Evolutionary conservation across 2,329 filamentous ascomycete species (phyloP), one percentile per base, ranked within the genome.

Genomic region (Immersiporthe knoxdaviesiana): DNA sequence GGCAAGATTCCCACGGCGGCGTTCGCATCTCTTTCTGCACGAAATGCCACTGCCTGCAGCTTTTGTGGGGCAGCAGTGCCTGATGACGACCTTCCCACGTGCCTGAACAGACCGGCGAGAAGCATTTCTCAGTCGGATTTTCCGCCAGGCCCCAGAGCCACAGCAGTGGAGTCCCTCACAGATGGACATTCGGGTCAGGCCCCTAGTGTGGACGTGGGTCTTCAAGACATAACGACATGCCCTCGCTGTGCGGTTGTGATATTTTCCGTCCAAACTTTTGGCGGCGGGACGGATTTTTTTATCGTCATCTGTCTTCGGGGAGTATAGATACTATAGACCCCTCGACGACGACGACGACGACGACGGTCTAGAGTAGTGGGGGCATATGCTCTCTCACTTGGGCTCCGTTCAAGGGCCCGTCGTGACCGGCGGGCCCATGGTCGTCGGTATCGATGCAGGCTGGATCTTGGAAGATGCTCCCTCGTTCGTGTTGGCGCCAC

Each of bases 381-480:
- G 12, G 24, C 24, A 37, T 32, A n/a, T 12, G 3, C 30, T 37
- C 58, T 24, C 39, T 32, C 3, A 30, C 39, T 4, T 50, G 35
- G n/a, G 30, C 24, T 58, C 35, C 4, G 27, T 30, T 64, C 58
- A 68, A 30, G 69, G 56, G 16, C 58, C 69, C 35, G 59, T 64
- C 41, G 39, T 62, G n/a, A 65, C 37, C 32, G 59, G 47, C 61
- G 69, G 74, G 47, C 72, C 70, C 71, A 74, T 75, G 70, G 70
- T 71, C 71, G 81, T 76, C 44, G 44, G 44, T 21, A 82, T 83
- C 44, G 82, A 83, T 70, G 79, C 80, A 72, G 80, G 84, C 54
- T 81, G 76, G 67, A 84, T 70, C 70, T 78, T 80, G 1, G n/a
- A n/a, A n/a, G 82, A 81, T 3, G 77, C 68, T 44, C 63, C 47